Conservation (phyloP, 169 alveolate genomes). For the Toxoplasma gondii region DNA sequence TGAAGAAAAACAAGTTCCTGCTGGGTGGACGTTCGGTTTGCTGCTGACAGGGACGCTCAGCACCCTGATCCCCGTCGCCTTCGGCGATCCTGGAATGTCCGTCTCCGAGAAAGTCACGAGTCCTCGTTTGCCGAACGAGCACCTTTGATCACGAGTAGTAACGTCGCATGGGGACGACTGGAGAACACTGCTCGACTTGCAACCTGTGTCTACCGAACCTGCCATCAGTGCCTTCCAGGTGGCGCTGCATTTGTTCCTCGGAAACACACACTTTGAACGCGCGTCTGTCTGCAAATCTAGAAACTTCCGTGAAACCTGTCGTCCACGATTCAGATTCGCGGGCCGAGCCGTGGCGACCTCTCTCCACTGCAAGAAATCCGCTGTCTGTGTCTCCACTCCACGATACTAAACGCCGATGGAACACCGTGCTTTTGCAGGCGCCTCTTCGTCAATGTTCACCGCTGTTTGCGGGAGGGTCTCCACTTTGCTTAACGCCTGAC, state of each 20-base stretch:
- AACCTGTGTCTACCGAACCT: neutral
- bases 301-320: too few relatives aligned
- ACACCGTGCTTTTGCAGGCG: too few relatives aligned
- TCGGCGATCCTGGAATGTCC: constrained; percentile 63
- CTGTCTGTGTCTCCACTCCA: too few relatives aligned
- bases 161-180: neutral
- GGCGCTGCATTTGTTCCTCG: neutral
- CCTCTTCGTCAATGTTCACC: too few relatives aligned
- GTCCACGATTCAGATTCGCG: too few relatives aligned
- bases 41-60: constrained; percentile 39
- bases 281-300: too few relatives aligned
- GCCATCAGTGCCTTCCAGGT: neutral
- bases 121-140: too few relatives aligned
- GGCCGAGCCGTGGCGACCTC: too few relatives aligned
- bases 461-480: too few relatives aligned
- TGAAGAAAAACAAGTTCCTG: neutral
- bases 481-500: too few relatives aligned
- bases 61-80: constrained; percentile 48
- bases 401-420: too few relatives aligned
- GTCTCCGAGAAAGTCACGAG: neutral
- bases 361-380: too few relatives aligned
- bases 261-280: neutral
- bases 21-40: neutral
- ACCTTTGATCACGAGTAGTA: neutral
- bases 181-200: neutral